Evolutionary conservation across 1,284 basidiomycete genomes (phyloP), one percentile per base, ranked within the genome.

Genomic region (Chalciporus sp.): DNA sequence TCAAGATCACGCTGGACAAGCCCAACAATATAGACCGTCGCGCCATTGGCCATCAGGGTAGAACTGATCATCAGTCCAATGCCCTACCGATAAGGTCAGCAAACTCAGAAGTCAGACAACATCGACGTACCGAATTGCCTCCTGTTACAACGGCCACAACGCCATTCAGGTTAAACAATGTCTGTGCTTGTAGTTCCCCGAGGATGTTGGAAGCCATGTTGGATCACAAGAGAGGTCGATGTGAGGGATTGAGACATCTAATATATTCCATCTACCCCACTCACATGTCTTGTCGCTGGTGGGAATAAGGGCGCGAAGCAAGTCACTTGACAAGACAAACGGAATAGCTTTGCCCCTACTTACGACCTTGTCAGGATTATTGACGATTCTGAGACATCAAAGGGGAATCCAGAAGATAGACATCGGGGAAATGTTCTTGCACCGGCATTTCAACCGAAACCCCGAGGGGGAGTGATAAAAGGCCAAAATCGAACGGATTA

Each of bases 31-130:
- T 23, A 23, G 23, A 23, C 23, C 6, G 23, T 23, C 23, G 23
- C 79, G 7, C 79, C 79, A 50, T 82, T 82, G 1, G 77, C 74
- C n/a, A 79, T 61, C 6, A 81, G 62, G 2, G 29, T 42, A 42
- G 40, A 42, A 33, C 43, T 44, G n/a, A 51, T 45, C 43, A 45
- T 49, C 27, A 49, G 28, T n/a, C 47, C 47, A 23, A 48, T 17
- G 16, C 47, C 47, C 49, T 51, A 41, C 26, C 17, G 27, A 23
- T 6, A 19, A 27, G n/a, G 17, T 50, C 48, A 42, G 29, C 23
- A 12, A n/a, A 31, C 17, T 31, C 31, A 28, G 23, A 31, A 31
- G 49, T 23, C 23, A 23, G 23, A 23, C 23, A 6, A 23, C 23
- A 23, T 23, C 23, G 23, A 23, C 23, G 6, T 23, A 23, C 23